Base-by-base conservation (phyloP, 2,329 filamentous ascomycete genomes). In the Stemphylium lycopersici region DNA sequence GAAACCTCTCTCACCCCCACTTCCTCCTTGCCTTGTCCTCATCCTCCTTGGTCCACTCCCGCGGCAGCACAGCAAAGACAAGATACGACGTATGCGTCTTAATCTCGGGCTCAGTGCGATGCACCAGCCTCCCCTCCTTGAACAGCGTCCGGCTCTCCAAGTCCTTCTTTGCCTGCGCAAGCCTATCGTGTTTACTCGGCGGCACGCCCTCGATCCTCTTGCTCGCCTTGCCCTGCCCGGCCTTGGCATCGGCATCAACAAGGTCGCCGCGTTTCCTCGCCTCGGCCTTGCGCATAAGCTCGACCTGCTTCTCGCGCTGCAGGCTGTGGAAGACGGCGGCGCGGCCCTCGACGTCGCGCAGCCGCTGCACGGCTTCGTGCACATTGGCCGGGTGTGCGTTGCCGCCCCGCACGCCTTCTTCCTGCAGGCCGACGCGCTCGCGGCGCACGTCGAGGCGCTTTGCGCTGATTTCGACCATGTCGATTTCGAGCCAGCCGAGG, bases 1-100 rank as follows among this genome's bases (percentile, higher is more conserved):
- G n/a, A n/a, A n/a, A n/a, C n/a, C n/a, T n/a, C n/a, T n/a, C n/a
- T 56, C 43, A 61, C 4, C 54, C 53, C 74, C 75, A 77, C 52
- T 65, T 72, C 64, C 47, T 83, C 80, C 61, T 83, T 77, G 45
- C 87, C 87, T 26, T 82, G 29, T 83, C 83, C 76, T 99, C 95
- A 62, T 96, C 91, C 56, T 89, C 90, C 32, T 86, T 88, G 0
- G 81, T 87, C 95, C 95, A 99, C 58, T 90, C 87, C 38, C 87
- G 83, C n/a, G 95, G 93, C 56, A 99, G 77, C 3, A 95, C 80
- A 0, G 95, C 95, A 78, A 99, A 99, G 4, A 96, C 90, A 4
- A 99, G 83, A 73, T 99, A 99, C n/a, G 90, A 95, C 0, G 95
- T 99, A 76, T 99, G 95, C 6, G 90, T 95, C 82, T 96, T 97